Evolutionary conservation across 1,284 basidiomycete species (phyloP), one percentile per base, ranked within the genome.

Genomic region (Cutaneotrichosporon cyanovorans): DNA sequence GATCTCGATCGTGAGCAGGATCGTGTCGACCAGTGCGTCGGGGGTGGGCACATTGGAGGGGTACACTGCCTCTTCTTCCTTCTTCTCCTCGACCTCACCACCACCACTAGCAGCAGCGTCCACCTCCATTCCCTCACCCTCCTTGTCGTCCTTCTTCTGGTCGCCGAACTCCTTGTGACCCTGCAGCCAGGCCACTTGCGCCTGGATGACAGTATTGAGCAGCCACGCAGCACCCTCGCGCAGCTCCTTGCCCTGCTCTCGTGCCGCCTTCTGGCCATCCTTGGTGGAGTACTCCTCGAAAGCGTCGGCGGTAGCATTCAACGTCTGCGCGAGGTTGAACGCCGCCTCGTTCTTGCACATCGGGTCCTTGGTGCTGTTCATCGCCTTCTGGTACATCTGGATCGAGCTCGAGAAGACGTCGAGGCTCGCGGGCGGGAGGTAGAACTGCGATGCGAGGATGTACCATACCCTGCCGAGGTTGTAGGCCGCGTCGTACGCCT

Each of bases 381-480:
- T 55, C 0, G 68, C 64, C 18, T 47, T 42, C 28, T 59, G 48
- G 55, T 66, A 72, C 9, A 65, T 51, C 10, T 55, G 55, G 37
- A 71, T 62, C 4, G 69, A 30, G 18, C 45, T 46, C 10, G 39
- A 32, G 40, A 46, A 56, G 33, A 50, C 35, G 7, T 53, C 48
- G 15, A 65, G 31, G 3, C 57, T 52, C 15, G 42, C 25, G 1
- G 69, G 67, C 0, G 71, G 72, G 16, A 72, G 62, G 39, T 62
- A 51, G 55, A 72, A 72, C 14, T 61, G 53, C 5, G 65, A 61
- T 3, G 62, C 60, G 10, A 72, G 58, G 6, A 63, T 60, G 51
- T 62, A 70, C 16, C 67, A 57, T 0, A 63, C 64, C 37, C 72
- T 60, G n/a, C 69, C 72, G 28, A 66, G 63, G 46, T 73, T 73